These are phyloP conservation scores for Eucalyptus caleyi DNA, from an alignment of 345 rosid species.

Conservation along the genomic window DNA sequence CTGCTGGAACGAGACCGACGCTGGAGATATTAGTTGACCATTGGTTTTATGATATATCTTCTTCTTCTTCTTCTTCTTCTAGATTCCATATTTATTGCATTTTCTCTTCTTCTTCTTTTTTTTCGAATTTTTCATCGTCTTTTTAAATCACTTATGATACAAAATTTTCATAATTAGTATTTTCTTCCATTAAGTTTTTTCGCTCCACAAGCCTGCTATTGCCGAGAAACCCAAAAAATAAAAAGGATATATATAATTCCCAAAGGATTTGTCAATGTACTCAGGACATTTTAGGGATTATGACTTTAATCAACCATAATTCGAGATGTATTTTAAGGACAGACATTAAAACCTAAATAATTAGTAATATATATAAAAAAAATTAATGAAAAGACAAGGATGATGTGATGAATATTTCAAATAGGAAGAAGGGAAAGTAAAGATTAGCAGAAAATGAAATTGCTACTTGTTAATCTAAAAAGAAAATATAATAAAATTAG, in stretches of 20 bases:
- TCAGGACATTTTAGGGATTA: fast-evolving
- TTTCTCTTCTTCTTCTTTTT: not conserved
- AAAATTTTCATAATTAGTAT: not conserved
- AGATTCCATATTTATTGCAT: not conserved
- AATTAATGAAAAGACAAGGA: not conserved
- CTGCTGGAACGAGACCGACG: not conserved
- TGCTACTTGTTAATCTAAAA: not conserved
- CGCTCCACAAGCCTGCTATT: not conserved
- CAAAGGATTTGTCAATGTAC: not conserved
- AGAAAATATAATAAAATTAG: not conserved
- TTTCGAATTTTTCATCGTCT: not conserved
- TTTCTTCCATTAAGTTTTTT: not conserved
- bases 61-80: not conserved
- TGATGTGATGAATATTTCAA: not conserved
- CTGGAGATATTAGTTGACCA: not conserved
- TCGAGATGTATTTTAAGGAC: not conserved
- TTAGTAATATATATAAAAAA: not conserved
- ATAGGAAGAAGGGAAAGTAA: not conserved
- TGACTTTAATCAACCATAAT: not conserved
- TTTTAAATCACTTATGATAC: not conserved
- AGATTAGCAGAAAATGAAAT: not conserved
- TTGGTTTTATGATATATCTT: not conserved
- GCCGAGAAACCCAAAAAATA: not conserved
- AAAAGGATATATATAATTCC: not conserved
- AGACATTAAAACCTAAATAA: not conserved